Evolutionary conservation across 2,329 filamentous ascomycete genomes (phyloP), one percentile per base, ranked within the genome.

Genomic region (Fusarium sp.): DNA sequence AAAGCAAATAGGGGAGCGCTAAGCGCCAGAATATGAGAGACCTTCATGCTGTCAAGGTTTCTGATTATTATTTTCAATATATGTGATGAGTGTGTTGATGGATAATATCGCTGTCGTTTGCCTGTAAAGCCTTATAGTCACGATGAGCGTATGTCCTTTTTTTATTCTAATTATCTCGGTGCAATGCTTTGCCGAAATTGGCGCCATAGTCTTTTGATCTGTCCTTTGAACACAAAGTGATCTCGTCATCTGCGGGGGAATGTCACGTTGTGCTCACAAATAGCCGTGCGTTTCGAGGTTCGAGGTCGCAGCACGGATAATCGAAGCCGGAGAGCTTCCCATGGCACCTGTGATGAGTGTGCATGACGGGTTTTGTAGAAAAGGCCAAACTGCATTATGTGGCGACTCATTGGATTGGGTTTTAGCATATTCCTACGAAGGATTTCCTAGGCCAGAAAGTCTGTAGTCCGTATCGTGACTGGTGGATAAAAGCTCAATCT

Each of bases 401-500:
- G 31, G 5, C 15, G 15, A 14, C 2, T 30, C 28, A 36, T 33
- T 41, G 28, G 38, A 15, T 28, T 28, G 9, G 15, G 8, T 3
- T 28, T 38, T 61, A 55, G 6, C 12, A 39, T 22, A n/a, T 13
- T 55, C 31, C 24, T 45, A 30, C 36, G 48, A 42, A 61, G 58
- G 38, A 55, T 56, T 44, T 33, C 18, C 26, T 61, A 31, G 22
- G 2, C 38, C 30, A 30, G 48, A 36, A 30, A 15, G n/a, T 26
- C 16, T 18, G 16, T 55, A 44, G 58, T 35, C 26, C 13, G 22
- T 16, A 8, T 48, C 5, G 11, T 39, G 11, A 58, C 24, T 62
- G 42, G 42, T 62, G 51, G 51, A 62, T 31, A 57, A 62, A 57
- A 31, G 14, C 9, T 24, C 16, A 18, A 20, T 42, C 39, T 33